phyloP scores from a whole-genome alignment of 192 early-diverging fungal genomes.

The Cetraspora pellucida region DNA sequence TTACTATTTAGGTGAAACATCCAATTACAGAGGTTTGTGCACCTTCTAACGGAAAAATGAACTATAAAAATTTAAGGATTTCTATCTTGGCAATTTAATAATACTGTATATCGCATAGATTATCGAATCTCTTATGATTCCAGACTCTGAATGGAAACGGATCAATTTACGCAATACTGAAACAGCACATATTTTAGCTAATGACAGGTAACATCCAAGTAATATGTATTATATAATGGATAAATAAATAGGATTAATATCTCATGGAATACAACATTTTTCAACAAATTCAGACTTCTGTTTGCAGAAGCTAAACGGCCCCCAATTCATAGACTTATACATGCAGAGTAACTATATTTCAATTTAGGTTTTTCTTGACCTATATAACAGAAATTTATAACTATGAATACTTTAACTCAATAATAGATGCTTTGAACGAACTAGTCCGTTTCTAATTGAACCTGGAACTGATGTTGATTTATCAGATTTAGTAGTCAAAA shows the following conservation, averaged over 20 bases:
- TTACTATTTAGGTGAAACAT: conserved; percentile 12
- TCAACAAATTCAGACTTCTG: not conserved
- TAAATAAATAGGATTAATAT: not conserved
- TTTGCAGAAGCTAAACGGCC: not conserved
- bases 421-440: not conserved
- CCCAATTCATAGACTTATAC: conserved; percentile 10
- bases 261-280: not conserved
- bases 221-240: too few relatives aligned
- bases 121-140: conserved; percentile 8
- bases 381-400: not conserved
- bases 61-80: not conserved
- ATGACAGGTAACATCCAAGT: not conserved
- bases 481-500: conserved; percentile 21
- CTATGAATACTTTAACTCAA: too few relatives aligned
- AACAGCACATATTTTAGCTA: not conserved
- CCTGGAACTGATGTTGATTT: conserved; percentile 26
- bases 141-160: conserved; percentile 9
- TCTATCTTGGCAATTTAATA: not conserved
- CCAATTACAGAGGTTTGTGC: conserved; percentile 8
- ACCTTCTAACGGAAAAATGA: not conserved
- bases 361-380: too few relatives aligned
- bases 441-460: not conserved
- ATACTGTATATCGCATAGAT: not conserved
- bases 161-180: not conserved
- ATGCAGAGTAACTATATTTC: conserved; percentile 13